Base-by-base conservation (phyloP, 2,329 filamentous ascomycete genomes). In the Rugonectria rugulosa region DNA sequence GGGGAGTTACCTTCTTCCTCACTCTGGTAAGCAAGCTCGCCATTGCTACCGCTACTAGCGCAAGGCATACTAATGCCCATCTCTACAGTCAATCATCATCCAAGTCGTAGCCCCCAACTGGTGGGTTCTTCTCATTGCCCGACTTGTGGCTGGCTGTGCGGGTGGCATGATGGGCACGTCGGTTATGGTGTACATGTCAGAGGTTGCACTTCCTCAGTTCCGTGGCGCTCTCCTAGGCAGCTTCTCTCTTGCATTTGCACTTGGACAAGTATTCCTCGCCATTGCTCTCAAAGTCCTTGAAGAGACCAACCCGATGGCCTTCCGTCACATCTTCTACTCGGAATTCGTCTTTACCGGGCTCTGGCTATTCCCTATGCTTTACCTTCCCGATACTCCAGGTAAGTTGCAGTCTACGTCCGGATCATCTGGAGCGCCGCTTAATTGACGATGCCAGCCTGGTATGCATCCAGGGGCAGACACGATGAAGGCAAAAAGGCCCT, bases 401-500 rank as follows among this genome's bases (percentile, higher is more conserved):
- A 51, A n/a, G n/a, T n/a, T n/a, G n/a, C n/a, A n/a, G n/a, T n/a
- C n/a, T n/a, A n/a, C n/a, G n/a, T n/a, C n/a, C n/a, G n/a, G n/a
- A n/a, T n/a, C n/a, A n/a, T n/a, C n/a, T n/a, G n/a, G n/a, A n/a
- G n/a, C n/a, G n/a, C n/a, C n/a, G n/a, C n/a, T 32, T 10, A 27
- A 12, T 38, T 50, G 7, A 44, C n/a, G 2, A 19, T 12, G 12
- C 7, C 32, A 44, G 47, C 48, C 23, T 61, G 48, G 53, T 54
- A 48, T 17, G 45, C 45, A 4, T 26, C 38, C 15, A 60, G 56
- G 12, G 53, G 53, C 5, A 27, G 48, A 4, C 29, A 61, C 20
- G 56, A 57, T 0, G 53, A 66, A 14, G 60, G 44, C 6, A 64
- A 63, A 19, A 63, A 62, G 20, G 52, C 57, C 0, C 47, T 66